Evolutionary conservation across 306 rosid species (phyloP).

Genomic region (Vicia faba): DNA sequence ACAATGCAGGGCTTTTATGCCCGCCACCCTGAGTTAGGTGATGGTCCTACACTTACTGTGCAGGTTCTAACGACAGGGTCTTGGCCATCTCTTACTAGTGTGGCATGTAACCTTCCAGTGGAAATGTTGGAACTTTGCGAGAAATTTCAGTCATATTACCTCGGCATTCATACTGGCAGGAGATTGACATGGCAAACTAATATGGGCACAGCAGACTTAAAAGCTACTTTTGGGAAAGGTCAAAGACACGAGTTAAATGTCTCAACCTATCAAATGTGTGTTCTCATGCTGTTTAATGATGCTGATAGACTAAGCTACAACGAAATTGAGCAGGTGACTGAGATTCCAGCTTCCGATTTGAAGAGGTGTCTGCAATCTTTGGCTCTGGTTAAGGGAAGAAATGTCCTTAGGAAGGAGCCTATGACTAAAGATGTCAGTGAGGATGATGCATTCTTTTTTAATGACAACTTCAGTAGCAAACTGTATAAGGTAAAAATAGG

Average conservation of each 20-base stretch:
- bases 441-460: conserved; percentile 68
- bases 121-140: conserved; percentile 75
- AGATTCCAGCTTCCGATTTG: conserved; percentile 69
- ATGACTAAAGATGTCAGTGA: conserved; percentile 81
- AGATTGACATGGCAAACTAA: conserved; percentile 85
- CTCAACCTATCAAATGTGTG: conserved; percentile 87
- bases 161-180: conserved; percentile 75
- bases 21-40: conserved; percentile 57
- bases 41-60: conserved; percentile 74
- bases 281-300: conserved; percentile 76
- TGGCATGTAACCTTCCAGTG: conserved; percentile 76
- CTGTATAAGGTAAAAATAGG: conserved; percentile 81
- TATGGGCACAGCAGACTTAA: conserved; percentile 86
- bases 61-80: conserved; percentile 81
- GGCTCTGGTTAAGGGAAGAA: conserved; percentile 85
- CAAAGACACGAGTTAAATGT: conserved; percentile 85
- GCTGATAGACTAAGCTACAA: conserved; percentile 67
- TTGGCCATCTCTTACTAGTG: conserved; percentile 81
- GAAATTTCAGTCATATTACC: conserved; percentile 76
- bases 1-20: conserved; percentile 78
- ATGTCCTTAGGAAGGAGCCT: conserved; percentile 83
- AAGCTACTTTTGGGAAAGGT: conserved; percentile 77
- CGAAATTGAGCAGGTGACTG: conserved; percentile 84
- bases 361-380: conserved; percentile 86
- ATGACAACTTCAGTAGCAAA: conserved; percentile 75